These are phyloP conservation scores for Ophiosphaerella narmari DNA, from an alignment of 2,329 filamentous ascomycete genomes.

Conservation along the genomic window DNA sequence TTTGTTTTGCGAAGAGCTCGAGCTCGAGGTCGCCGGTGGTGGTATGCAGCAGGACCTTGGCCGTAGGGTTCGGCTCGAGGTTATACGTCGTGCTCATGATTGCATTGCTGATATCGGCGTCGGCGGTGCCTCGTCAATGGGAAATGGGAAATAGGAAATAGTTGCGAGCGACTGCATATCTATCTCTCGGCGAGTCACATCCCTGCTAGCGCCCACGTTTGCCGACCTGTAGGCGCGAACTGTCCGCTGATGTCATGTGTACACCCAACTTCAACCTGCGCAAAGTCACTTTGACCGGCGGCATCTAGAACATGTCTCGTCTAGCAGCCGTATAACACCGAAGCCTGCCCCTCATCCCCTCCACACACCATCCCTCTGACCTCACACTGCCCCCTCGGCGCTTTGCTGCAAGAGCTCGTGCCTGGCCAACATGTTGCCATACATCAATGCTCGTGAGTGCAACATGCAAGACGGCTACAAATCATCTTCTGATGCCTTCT, in stretches of 20 bases:
- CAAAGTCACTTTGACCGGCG: background rate
- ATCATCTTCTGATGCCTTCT: background rate
- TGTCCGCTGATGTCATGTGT: slow-evolving; percentile 4
- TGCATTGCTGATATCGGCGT: slow-evolving; percentile 3
- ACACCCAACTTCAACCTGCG: background rate
- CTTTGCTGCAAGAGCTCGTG: background rate
- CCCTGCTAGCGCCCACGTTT: slow-evolving; percentile 8
- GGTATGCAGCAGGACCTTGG: slow-evolving; percentile 87
- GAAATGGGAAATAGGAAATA: no score
- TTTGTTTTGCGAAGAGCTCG: slow-evolving; percentile 94
- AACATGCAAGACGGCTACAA: background rate
- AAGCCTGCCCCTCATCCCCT: background rate
- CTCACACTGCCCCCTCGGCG: background rate
- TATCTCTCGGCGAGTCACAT: background rate
- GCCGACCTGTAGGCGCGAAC: background rate
- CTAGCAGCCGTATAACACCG: no score
- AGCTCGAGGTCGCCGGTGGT: slow-evolving; percentile 86
- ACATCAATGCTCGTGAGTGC: slow-evolving; percentile 63
- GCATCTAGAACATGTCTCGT: background rate
- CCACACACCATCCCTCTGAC: background rate
- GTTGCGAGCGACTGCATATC: background rate
- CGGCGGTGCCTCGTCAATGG: background rate
- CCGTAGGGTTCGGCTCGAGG: slow-evolving; percentile 91
- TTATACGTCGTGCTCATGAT: slow-evolving; percentile 89
- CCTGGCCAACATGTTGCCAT: slow-evolving; percentile 62